Evolutionary conservation across 2,329 filamentous ascomycete genomes (phyloP).

Genomic region (Chaetomium olivaceum): DNA sequence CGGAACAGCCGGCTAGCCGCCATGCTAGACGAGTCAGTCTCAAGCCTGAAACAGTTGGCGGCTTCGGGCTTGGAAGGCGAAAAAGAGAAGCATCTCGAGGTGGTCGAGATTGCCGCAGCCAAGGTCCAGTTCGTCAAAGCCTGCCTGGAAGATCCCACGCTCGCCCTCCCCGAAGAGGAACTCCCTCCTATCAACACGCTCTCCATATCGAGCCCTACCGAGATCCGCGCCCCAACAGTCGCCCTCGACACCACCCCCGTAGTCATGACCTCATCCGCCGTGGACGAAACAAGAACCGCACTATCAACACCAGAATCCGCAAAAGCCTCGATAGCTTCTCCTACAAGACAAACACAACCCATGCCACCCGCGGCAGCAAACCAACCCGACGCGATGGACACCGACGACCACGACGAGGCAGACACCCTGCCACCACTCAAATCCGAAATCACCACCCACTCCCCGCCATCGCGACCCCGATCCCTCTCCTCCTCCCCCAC

Average conservation of each 20-base stretch:
- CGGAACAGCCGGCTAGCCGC: slow-evolving; percentile 67
- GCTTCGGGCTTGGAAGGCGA: slow-evolving; percentile 49
- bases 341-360: slow-evolving; percentile 25
- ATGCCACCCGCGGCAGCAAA: slow-evolving; percentile 9
- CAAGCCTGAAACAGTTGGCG: slow-evolving; percentile 62
- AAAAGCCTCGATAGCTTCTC: slow-evolving; percentile 19
- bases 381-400: slow-evolving; percentile 35
- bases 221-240: slow-evolving; percentile 31
- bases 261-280: slow-evolving; percentile 33
- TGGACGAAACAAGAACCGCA: slow-evolving; percentile 30
- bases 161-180: slow-evolving; percentile 39
- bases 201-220: slow-evolving; percentile 28
- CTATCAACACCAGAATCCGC: slow-evolving; percentile 29
- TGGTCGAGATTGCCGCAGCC: slow-evolving; percentile 60
- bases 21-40: slow-evolving; percentile 68
- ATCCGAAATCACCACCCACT: slow-evolving; percentile 18
- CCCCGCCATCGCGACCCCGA: slow-evolving; percentile 11
- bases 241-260: slow-evolving; percentile 36
- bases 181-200: slow-evolving; percentile 28
- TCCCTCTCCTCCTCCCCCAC: not conserved
- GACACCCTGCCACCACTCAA: slow-evolving; percentile 12
- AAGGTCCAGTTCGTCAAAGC: slow-evolving; percentile 66
- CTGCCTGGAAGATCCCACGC: slow-evolving; percentile 56
- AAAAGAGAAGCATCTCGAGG: slow-evolving; percentile 51
- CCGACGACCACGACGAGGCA: slow-evolving; percentile 27